Evolutionary conservation across 257 asterid genomes (phyloP).

Genomic region (Scutellaria minor): DNA sequence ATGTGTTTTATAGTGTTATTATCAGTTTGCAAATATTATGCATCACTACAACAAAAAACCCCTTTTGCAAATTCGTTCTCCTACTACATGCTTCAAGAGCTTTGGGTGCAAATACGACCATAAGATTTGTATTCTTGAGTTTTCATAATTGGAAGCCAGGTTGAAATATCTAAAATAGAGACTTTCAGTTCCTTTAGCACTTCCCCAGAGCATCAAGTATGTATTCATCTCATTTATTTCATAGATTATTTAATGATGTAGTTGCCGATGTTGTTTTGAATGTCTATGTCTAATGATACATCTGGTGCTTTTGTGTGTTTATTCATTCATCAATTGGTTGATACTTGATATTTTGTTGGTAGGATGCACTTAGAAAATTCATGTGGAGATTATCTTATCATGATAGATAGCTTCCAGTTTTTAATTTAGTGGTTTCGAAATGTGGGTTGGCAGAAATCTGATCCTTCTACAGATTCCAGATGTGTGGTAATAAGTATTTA

Average conservation of each 20-base stretch:
- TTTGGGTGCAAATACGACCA: conserved; percentile 19
- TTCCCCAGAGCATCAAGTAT: conserved; percentile 80
- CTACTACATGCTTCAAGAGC: neutral
- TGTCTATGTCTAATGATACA: neutral
- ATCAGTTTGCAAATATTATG: too few species aligned
- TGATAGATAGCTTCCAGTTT: too few species aligned
- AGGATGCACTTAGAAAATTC: too few species aligned
- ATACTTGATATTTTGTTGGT: too few species aligned
- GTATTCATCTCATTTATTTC: conserved; percentile 31
- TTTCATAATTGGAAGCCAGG: conserved; percentile 74
- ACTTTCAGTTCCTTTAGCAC: conserved; percentile 82
- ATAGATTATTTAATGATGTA: neutral
- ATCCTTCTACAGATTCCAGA: too few species aligned
- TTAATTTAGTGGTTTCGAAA: too few species aligned
- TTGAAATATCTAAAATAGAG: conserved; percentile 75
- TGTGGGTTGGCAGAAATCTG: too few species aligned
- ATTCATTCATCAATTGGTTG: conserved; percentile 18
- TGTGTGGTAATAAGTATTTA: too few species aligned
- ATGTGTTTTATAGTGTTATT: too few species aligned
- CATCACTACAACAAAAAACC: too few species aligned
- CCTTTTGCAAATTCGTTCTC: neutral
- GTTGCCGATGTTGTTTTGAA: neutral
- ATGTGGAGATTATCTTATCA: too few species aligned
- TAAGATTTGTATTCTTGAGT: conserved; percentile 32
- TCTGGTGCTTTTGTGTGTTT: neutral